Conservation (phyloP, 2,329 filamentous ascomycete genomes). For the Colletotrichum noveboracense region DNA sequence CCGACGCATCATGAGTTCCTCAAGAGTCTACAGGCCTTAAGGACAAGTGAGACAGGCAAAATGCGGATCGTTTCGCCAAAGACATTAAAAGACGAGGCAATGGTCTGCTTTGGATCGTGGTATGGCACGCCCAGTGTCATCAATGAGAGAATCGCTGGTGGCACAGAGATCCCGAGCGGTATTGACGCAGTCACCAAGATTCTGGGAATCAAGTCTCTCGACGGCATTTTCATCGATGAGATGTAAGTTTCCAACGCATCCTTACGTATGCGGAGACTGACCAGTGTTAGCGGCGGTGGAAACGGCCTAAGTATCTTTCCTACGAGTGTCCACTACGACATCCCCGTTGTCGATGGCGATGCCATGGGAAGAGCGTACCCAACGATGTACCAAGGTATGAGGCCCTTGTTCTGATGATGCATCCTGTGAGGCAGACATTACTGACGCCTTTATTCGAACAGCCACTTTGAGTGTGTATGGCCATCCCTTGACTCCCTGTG, state of each 20-base stretch:
- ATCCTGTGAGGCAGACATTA: conserved; percentile 30
- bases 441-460: conserved; percentile 5
- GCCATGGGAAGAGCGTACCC: conserved; percentile 44
- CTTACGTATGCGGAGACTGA: background rate
- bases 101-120: conserved; percentile 48
- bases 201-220: conserved; percentile 33
- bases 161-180: conserved; percentile 38
- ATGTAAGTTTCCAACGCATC: conserved; percentile 30
- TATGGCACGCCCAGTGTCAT: conserved; percentile 46
- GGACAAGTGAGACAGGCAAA: conserved; percentile 14
- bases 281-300: conserved; percentile 43
- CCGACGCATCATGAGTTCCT: conserved; percentile 26
- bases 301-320: conserved; percentile 42
- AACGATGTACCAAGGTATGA: conserved; percentile 31
- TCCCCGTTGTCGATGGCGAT: conserved; percentile 42
- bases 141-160: conserved; percentile 29
- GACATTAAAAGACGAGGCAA: conserved; percentile 39
- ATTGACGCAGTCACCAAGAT: conserved; percentile 40
- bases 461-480: conserved; percentile 44
- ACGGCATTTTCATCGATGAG: conserved; percentile 40
- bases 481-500: conserved; percentile 38
- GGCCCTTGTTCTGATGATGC: conserved; percentile 24
- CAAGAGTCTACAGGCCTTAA: conserved; percentile 20
- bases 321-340: conserved; percentile 36
- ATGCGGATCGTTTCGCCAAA: conserved; percentile 41